Evolutionary conservation across 202 grass and related monocot species (phyloP).

Genomic region (Digitaria exilis): DNA sequence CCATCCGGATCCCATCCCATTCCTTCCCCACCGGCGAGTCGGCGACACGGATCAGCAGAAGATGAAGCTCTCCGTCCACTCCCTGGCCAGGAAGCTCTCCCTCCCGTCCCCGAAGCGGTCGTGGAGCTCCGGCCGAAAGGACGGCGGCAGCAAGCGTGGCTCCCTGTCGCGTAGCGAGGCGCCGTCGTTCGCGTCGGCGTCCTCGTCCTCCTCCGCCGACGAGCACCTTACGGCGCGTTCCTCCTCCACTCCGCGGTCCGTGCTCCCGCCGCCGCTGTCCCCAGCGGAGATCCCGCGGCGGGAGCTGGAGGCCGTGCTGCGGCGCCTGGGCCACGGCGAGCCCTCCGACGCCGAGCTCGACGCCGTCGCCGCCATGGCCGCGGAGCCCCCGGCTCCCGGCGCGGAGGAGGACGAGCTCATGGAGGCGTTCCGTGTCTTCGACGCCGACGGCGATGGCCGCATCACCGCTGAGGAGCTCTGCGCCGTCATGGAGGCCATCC

Average conservation of each 20-base stretch:
- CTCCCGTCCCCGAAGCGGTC: conserved; percentile 51
- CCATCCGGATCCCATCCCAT: not conserved
- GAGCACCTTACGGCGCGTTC: not conserved
- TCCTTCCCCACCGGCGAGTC: too few relatives aligned
- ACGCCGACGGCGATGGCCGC: conserved; percentile 63
- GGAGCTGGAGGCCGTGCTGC: conserved; percentile 70
- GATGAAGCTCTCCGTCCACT: conserved; percentile 59
- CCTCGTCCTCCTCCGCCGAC: conserved; percentile 13
- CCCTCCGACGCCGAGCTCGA: conserved; percentile 54
- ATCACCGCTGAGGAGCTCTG: conserved; percentile 74
- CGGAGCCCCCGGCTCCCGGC: not conserved
- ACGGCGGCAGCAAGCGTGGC: not conserved
- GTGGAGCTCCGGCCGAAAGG: not conserved
- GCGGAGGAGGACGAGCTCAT: conserved; percentile 50
- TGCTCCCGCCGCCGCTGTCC: not conserved
- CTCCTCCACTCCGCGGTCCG: conserved; percentile 42
- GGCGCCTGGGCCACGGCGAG: conserved; percentile 48
- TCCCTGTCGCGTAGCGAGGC: conserved; percentile 52
- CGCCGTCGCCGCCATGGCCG: conserved; percentile 53
- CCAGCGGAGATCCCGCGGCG: conserved; percentile 42
- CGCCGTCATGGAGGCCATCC: conserved; percentile 54
- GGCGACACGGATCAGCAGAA: not conserved
- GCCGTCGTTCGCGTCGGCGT: conserved; percentile 48
- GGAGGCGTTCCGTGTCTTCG: conserved; percentile 82
- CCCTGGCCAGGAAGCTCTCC: conserved; percentile 56